Percentiles rank a stretch among this genome's conserved stretches.
phyloP scores from a whole-genome alignment of 805 yeast genomes.

The Yamadazyma nakazawae region DNA sequence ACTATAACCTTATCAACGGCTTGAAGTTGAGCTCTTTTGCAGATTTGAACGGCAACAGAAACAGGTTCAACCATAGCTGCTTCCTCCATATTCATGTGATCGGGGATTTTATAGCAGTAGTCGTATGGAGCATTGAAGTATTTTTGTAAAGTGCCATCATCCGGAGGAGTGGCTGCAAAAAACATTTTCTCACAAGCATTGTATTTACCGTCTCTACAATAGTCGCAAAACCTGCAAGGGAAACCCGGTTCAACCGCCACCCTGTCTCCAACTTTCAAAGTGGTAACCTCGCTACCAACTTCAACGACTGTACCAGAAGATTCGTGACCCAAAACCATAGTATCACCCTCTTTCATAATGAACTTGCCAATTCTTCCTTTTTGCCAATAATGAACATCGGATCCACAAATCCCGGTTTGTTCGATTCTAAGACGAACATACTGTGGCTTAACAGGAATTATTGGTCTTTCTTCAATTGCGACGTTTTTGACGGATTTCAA shows the following conservation, averaged over 20 bases:
- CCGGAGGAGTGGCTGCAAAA: constrained; percentile 22
- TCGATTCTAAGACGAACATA: constrained; percentile 20
- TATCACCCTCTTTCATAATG: constrained; percentile 24
- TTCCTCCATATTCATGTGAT: constrained; percentile 20
- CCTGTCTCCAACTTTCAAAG: constrained; percentile 43
- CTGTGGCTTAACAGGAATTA: constrained; percentile 16
- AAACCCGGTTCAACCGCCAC: constrained; percentile 55
- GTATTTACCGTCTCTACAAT: constrained; percentile 20
- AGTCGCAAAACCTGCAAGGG: constrained; percentile 40
- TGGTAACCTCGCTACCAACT: constrained; percentile 48
- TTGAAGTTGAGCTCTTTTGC: constrained; percentile 17
- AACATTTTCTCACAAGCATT: constrained; percentile 19
- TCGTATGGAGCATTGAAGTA: constrained; percentile 17
- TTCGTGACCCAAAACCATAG: constrained; percentile 46
- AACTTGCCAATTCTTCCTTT: constrained; percentile 27
- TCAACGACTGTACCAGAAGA: constrained; percentile 44
- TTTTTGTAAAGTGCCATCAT: constrained; percentile 19
- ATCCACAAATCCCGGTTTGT: constrained; percentile 22
- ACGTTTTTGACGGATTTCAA: constrained; percentile 15
- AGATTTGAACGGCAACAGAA: constrained; percentile 23
- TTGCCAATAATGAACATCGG: constrained; percentile 22
- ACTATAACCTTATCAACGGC: constrained; percentile 18
- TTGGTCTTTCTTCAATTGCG: constrained; percentile 14
- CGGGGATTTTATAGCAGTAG: constrained; percentile 21
- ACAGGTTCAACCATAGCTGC: constrained; percentile 26